Evolutionary conservation across 306 rosid genomes (phyloP).

Genomic region (Neltuma alba): DNA sequence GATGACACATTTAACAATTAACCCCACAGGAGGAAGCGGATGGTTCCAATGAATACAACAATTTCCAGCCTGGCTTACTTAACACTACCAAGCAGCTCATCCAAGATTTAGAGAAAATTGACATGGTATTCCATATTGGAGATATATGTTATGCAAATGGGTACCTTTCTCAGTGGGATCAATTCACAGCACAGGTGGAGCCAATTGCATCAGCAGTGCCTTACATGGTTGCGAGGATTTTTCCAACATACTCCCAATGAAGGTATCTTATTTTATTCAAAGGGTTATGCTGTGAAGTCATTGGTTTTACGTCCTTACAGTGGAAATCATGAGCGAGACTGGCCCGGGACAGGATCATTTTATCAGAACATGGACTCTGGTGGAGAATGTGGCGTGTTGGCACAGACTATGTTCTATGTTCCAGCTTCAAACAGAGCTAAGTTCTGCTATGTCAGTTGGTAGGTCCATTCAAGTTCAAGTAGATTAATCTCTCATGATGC

Average conservation of each 20-base stretch:
- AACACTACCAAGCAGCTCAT: slow-evolving; percentile 77
- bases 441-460: slow-evolving; percentile 61
- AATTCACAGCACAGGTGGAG: slow-evolving; percentile 85
- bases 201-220: slow-evolving; percentile 84
- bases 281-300: neutral
- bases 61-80: slow-evolving; percentile 78
- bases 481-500: neutral
- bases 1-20: neutral
- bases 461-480: neutral
- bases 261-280: slow-evolving; percentile 13
- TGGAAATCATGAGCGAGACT: slow-evolving; percentile 96
- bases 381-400: slow-evolving; percentile 95
- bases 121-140: slow-evolving; percentile 87
- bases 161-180: slow-evolving; percentile 93
- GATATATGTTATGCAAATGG: slow-evolving; percentile 91
- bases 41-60: slow-evolving; percentile 89
- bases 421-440: slow-evolving; percentile 86
- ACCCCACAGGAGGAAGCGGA: slow-evolving; percentile 81
- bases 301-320: slow-evolving; percentile 44
- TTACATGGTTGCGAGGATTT: slow-evolving; percentile 91
- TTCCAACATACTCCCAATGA: neutral
- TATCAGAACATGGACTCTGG: slow-evolving; percentile 81
- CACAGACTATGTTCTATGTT: slow-evolving; percentile 86
- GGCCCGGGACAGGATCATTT: slow-evolving; percentile 90
- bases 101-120: slow-evolving; percentile 67